Base-by-base conservation (phyloP, 306 rosid species). In the Citrullus mucosospermus region DNA sequence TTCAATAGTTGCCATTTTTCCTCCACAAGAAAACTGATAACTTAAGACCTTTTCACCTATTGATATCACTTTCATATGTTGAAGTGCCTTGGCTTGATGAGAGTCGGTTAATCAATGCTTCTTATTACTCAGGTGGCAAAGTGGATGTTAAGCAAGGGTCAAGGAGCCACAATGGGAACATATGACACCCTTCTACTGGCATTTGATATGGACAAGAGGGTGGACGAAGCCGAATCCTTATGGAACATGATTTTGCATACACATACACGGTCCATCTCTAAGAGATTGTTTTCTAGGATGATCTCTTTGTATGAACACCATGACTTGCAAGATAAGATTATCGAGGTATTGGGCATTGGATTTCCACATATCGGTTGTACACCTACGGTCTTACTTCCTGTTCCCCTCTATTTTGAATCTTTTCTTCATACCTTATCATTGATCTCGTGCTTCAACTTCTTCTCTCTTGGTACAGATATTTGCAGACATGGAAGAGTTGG, bases 81-180 rank as follows among this genome's bases (percentile, higher is more conserved):
- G 36, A 22, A 70, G 39, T 70, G 11, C 5, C 58, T 70, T 46
- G 76, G 58, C 76, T 70, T 22, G 76, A 55, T 7, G 11, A 6
- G 25, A 51, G 56, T 51, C 56, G 6, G n/a, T 14, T 62, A 62
- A 62, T 62, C 38, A 15, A 15, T 51, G 56, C n/a, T 51, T 51
- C 56, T 51, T 51, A 51, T 51, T 51, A 81, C 53, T 77, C 87
- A 95, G 99, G 88, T 95, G 82, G 93, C 99, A 9, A 95, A 95
- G 86, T 92, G 97, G 97, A 91, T 92, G 99, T 63, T 92, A 87
- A 88, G 97, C 93, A 92, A 86, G 86, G 99, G 97, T 65, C 97
- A 92, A 83, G 97, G 98, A 69, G 85, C 91, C 77, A 95, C 99
- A 76, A 88, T 95, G 96, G 97, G 92, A 82, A 92, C 97, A 4